Base-by-base conservation (phyloP, 768 basidiomycete genomes). In the Brasilioporus rufonigricans region DNA sequence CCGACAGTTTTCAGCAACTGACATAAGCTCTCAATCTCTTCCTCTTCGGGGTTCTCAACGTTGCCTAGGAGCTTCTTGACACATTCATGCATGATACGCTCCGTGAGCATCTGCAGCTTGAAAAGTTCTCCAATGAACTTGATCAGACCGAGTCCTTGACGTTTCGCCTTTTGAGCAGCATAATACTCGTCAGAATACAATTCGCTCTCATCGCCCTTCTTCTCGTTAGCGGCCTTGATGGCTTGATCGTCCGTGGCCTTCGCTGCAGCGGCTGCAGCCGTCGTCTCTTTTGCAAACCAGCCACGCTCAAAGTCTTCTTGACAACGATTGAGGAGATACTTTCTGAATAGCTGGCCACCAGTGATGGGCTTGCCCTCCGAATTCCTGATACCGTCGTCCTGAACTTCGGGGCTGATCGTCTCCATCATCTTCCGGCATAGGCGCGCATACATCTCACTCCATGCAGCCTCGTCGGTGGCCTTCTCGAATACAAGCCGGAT, bases 31-130 rank as follows among this genome's bases (percentile, higher is more conserved):
- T 98, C 96, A 59, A 99, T 90, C 67, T 97, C 95, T 75, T 98
- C 96, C 74, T 98, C 96, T 66, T 98, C 94, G 0, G 94, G 97
- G 65, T 92, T 91, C 61, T 93, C 87, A 53, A 96, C 88, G 68
- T 99, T 98, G 51, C 87, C 83, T 13, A 98, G 78, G 13, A 98
- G 81, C 75, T 96, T 94, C 82, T 93, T 93, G 69, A 98, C 86
- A 78, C 96, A 99, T 73, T 93, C 91, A 77, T 94, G 91, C 91
- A 98, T 99, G 76, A 98, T 96, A 62, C 93, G 87, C 76, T 94
- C 93, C 45, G 93, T 94, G 51, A 98, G 78, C 93, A 98, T 97
- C 74, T 92, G 90, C n/a, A 99, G 78, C 76, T 98, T 98, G 87
- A 93, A 99, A 51, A 98, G 78, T 75, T 99, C 96, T 59, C 96